Percentiles rank a stretch among this genome's conserved stretches.
Conservation (phyloP, 768 basidiomycete species). For the Lentinula lateritia region DNA sequence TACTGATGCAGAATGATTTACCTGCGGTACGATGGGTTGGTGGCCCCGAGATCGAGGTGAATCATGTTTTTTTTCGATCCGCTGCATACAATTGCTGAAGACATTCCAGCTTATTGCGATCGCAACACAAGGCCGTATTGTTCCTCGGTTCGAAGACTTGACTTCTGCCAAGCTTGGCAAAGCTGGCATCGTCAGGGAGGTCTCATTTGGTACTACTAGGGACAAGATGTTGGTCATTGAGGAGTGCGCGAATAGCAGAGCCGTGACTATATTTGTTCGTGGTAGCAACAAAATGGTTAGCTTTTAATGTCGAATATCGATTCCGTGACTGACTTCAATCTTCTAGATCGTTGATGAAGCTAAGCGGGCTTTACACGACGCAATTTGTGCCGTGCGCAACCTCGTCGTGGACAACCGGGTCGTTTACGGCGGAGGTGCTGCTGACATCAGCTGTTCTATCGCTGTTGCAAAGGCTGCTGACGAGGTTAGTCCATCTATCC, state of each 20-base stretch:
- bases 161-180: slow-evolving; percentile 85
- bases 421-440: slow-evolving; percentile 97
- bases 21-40: slow-evolving; percentile 99
- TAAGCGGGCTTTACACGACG: slow-evolving; percentile 96
- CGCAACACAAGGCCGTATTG: slow-evolving; percentile 96
- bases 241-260: slow-evolving; percentile 94
- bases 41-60: slow-evolving; percentile 96
- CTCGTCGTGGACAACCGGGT: slow-evolving; percentile 93
- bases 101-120: slow-evolving; percentile 83
- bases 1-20: slow-evolving; percentile 96
- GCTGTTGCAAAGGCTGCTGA: slow-evolving; percentile 94
- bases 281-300: slow-evolving; percentile 98
- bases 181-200: slow-evolving; percentile 90
- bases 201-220: slow-evolving; percentile 94
- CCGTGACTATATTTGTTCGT: slow-evolving; percentile 95
- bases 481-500: slow-evolving; percentile 46
- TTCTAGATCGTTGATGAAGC: slow-evolving; percentile 95
- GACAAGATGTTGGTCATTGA: slow-evolving; percentile 99
- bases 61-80: slow-evolving; percentile 1
- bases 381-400: slow-evolving; percentile 95
- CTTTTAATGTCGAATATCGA: neutral
- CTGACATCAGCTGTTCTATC: slow-evolving; percentile 92
- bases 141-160: slow-evolving; percentile 96
- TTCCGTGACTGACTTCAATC: neutral
- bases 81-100: slow-evolving; percentile 1